A percentile compares a stretch with the other conserved stretches of the same genome.
Evolutionary conservation across 164 flowering plant genomes (phyloP).

Genomic region (Stephania yunnanensis): DNA sequence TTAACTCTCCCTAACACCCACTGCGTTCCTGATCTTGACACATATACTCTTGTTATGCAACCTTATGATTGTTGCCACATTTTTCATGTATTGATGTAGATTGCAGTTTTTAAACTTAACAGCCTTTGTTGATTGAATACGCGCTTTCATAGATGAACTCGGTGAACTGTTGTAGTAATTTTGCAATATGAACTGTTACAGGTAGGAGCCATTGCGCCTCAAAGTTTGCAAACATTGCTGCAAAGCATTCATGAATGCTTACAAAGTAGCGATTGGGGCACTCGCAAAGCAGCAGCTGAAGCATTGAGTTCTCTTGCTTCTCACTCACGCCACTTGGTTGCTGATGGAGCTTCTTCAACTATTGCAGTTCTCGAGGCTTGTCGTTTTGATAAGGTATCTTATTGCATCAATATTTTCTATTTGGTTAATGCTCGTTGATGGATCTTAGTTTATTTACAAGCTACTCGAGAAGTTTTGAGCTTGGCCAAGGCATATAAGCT

Average conservation of each 20-base stretch:
- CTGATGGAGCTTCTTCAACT: constrained; percentile 52
- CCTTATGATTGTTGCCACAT: background rate
- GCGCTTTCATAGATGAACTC: background rate
- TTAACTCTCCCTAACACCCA: too few relatives aligned
- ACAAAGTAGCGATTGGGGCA: constrained; percentile 85
- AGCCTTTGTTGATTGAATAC: background rate
- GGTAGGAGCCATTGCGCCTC: constrained; percentile 88
- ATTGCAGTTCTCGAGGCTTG: constrained; percentile 66
- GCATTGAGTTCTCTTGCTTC: constrained; percentile 58
- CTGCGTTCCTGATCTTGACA: background rate
- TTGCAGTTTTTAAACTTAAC: background rate
- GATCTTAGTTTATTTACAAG: too few relatives aligned
- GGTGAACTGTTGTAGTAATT: background rate
- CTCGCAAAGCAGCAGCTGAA: constrained; percentile 96
- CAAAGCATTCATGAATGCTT: constrained; percentile 78
- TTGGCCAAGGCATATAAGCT: too few relatives aligned
- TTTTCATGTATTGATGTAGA: background rate
- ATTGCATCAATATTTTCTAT: background rate
- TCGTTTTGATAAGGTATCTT: constrained; percentile 94
- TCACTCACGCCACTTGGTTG: constrained; percentile 57
- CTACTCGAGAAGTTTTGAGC: too few relatives aligned
- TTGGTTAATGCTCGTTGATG: too few relatives aligned
- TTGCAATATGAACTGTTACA: constrained; percentile 23
- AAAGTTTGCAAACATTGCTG: constrained; percentile 57
- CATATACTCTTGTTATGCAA: background rate